These are phyloP conservation scores for Boletus rex-veris DNA, from an alignment of 768 basidiomycete genomes.

Conservation along the genomic window DNA sequence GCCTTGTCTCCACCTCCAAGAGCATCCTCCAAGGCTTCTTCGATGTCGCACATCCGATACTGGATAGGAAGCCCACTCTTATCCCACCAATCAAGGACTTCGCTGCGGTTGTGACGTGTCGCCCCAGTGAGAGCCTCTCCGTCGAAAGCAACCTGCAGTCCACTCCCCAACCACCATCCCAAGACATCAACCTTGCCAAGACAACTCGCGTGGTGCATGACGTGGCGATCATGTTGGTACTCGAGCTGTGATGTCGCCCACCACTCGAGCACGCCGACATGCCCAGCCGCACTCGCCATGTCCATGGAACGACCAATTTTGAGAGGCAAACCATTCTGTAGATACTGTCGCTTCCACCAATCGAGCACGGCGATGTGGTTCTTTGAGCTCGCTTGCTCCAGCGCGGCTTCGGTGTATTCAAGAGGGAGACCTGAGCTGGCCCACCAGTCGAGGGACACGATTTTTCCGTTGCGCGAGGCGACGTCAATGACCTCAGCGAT, in stretches of 20 bases:
- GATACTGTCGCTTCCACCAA: slow-evolving; percentile 75
- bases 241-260: slow-evolving; percentile 79
- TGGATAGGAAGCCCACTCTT: slow-evolving; percentile 73
- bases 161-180: slow-evolving; percentile 81
- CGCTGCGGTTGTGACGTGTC: slow-evolving; percentile 75
- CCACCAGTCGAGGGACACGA: slow-evolving; percentile 83
- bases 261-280: slow-evolving; percentile 78
- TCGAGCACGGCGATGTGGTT: slow-evolving; percentile 73
- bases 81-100: slow-evolving; percentile 88
- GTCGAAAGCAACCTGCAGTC: slow-evolving; percentile 74
- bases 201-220: slow-evolving; percentile 75
- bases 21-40: slow-evolving; percentile 86
- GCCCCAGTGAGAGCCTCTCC: slow-evolving; percentile 77
- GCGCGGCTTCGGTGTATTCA: slow-evolving; percentile 75
- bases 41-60: slow-evolving; percentile 88
- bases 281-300: slow-evolving; percentile 75
- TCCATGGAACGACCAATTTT: slow-evolving; percentile 86
- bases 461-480: slow-evolving; percentile 74
- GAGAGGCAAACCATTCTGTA: slow-evolving; percentile 50
- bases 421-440: slow-evolving; percentile 56
- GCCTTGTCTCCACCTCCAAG: slow-evolving; percentile 76
- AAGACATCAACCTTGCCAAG: slow-evolving; percentile 77
- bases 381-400: slow-evolving; percentile 76
- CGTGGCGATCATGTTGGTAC: slow-evolving; percentile 73
- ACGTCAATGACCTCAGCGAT: slow-evolving; percentile 72